Percentiles rank a stretch among this genome's conserved stretches.
These are phyloP conservation scores for Paecilomyces fulvus DNA, from an alignment of 2,329 filamentous ascomycete species.

Conservation along the genomic window DNA sequence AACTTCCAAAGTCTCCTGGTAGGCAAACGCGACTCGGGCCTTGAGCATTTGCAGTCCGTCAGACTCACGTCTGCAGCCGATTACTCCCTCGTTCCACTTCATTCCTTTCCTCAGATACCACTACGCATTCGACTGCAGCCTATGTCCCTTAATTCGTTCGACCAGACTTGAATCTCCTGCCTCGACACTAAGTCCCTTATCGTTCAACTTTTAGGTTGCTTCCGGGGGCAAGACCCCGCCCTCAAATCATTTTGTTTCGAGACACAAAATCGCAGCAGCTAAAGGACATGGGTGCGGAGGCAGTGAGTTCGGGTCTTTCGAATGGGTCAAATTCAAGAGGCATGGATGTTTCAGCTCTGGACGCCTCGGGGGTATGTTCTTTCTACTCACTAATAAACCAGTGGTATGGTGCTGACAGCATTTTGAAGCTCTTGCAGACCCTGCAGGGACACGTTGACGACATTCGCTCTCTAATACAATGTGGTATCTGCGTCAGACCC, in stretches of 20 bases:
- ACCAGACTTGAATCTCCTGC: background rate
- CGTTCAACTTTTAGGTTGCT: background rate
- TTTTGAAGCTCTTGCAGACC: slow-evolving; percentile 29
- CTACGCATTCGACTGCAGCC: background rate
- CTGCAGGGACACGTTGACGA: slow-evolving; percentile 50
- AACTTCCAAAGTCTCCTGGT: background rate
- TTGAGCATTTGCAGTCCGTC: background rate
- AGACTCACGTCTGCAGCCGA: background rate
- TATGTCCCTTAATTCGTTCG: background rate
- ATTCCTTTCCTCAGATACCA: background rate
- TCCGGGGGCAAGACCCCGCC: background rate
- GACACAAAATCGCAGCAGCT: background rate
- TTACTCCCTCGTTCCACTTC: background rate
- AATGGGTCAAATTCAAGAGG: slow-evolving; percentile 5
- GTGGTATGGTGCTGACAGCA: background rate
- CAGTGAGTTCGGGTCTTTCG: background rate
- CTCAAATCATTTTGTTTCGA: background rate
- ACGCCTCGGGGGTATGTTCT: background rate
- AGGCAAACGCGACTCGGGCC: background rate
- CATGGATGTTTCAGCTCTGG: background rate
- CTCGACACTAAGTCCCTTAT: background rate
- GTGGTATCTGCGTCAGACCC: slow-evolving; percentile 60
- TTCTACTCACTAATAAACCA: background rate
- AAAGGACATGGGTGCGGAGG: background rate
- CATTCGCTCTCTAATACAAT: slow-evolving; percentile 54